These are phyloP conservation scores for Chrysanthemum seticuspe DNA, from an alignment of 129 eudicot species.

Conservation along the genomic window DNA sequence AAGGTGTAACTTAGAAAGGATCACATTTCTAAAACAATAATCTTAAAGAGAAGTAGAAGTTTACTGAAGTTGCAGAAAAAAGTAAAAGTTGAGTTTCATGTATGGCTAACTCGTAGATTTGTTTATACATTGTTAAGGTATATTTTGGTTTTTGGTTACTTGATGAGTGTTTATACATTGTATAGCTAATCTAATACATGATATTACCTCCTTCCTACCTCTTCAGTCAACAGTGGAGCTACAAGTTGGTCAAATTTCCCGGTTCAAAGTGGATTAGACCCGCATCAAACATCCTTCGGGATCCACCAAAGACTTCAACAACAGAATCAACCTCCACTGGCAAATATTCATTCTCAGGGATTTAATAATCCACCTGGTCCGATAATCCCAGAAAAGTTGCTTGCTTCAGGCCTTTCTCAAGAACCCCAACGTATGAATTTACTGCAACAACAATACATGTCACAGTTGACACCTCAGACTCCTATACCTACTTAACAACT, in stretches of 20 bases:
- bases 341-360: slow-evolving; percentile 33
- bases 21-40: no score
- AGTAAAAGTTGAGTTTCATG: no score
- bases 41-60: no score
- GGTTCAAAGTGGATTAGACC: slow-evolving; percentile 57
- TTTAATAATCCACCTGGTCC: slow-evolving; percentile 39
- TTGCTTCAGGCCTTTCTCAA: slow-evolving; percentile 64
- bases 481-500: slow-evolving; percentile 57
- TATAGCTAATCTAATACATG: no score
- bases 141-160: no score
- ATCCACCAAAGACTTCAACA: slow-evolving; percentile 58
- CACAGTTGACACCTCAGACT: slow-evolving; percentile 68
- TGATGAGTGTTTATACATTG: no score
- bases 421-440: slow-evolving; percentile 61
- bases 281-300: slow-evolving; percentile 58
- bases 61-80: no score
- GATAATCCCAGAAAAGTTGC: slow-evolving; percentile 54
- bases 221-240: slow-evolving; percentile 41
- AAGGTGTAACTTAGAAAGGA: no score
- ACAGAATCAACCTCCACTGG: slow-evolving; percentile 48
- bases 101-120: no score
- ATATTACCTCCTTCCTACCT: slow-evolving; percentile 17
- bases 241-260: slow-evolving; percentile 70
- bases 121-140: no score
- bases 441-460: slow-evolving; percentile 66